Base-by-base conservation (phyloP, 306 rosid genomes). In the Vigna hirtella region DNA sequence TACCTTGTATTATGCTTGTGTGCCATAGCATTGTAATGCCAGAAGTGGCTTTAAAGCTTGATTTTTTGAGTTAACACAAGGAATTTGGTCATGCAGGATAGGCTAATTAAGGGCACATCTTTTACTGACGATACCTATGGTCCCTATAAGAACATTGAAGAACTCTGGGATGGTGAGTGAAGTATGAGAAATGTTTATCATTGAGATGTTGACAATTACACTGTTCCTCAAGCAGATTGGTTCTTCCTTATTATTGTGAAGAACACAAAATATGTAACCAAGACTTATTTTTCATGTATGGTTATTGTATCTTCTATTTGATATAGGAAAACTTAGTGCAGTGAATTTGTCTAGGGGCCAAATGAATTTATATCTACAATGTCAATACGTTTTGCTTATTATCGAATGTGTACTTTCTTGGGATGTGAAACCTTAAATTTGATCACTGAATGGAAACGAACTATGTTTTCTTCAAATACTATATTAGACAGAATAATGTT, bases 81-180 rank as follows among this genome's bases (percentile, higher is more conserved):
- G 22, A 79, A 68, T 58, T 65, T 36, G 51, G 30, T 69, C 7
- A 0, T 82, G 87, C 93, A 86, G 96, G 93, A 77, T 57, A 91
- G 79, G 78, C 76, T 87, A 65, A 4, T 86, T 16, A 86, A 66
- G 72, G 90, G 85, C 0, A 40, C 53, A 30, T 79, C 74, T 4
- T 76, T 68, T 48, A 84, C 81, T 32, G 81, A 75, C 2, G 85
- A 85, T 65, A 89, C 83, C 38, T 42, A 56, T 1, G 89, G 91
- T 28, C 61, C 62, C 50, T 86, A 81, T 59, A 87, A 45, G 83
- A 87, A 81, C 68, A 10, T 75, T 51, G 92, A 87, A 81, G 93
- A 91, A 65, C 86, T 89, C 15, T 91, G 90, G 92, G 92, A 89
- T 76, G 90, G 83, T n/a, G 87, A 87, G 85, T n/a, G 87, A 87